Percentiles rank a stretch among this genome's conserved stretches.
Evolutionary conservation across 1,284 basidiomycete species (phyloP).

Genomic region (Somion occarium): DNA sequence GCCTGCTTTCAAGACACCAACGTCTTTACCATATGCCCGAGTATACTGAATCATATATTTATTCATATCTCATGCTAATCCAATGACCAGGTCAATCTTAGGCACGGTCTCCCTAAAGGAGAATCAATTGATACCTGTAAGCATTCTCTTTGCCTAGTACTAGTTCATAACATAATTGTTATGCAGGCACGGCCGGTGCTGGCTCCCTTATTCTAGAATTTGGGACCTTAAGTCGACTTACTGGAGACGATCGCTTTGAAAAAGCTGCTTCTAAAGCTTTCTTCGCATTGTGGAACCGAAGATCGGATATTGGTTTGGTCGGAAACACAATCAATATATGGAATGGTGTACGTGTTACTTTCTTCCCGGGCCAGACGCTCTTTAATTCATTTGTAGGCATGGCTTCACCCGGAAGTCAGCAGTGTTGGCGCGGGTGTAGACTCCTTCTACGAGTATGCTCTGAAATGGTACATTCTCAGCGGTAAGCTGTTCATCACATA

Average conservation of each 20-base stretch:
- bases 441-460: constrained; percentile 89
- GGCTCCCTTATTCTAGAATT: constrained; percentile 91
- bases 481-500: constrained; percentile 41
- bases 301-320: constrained; percentile 75
- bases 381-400: constrained; percentile 36
- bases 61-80: constrained; percentile 9
- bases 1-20: constrained; percentile 85
- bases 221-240: constrained; percentile 83
- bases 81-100: constrained; percentile 61
- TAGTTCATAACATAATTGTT: constrained; percentile 5
- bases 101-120: constrained; percentile 60
- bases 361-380: neutral
- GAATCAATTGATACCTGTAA: constrained; percentile 78
- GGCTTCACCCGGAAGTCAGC: constrained; percentile 70
- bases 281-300: constrained; percentile 89
- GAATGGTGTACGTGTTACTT: constrained; percentile 56
- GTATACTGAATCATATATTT: constrained; percentile 33
- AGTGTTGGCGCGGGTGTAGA: constrained; percentile 91
- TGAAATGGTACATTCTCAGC: constrained; percentile 87
- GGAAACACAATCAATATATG: constrained; percentile 85
- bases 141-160: constrained; percentile 22
- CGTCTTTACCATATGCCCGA: constrained; percentile 86
- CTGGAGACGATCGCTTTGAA: constrained; percentile 84
- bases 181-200: constrained; percentile 81
- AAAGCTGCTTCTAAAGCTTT: constrained; percentile 81